A percentile compares a stretch with the other conserved stretches of the same genome.
Evolutionary conservation across 345 rosid genomes (phyloP).

Genomic region (Eutrema heterophyllum): DNA sequence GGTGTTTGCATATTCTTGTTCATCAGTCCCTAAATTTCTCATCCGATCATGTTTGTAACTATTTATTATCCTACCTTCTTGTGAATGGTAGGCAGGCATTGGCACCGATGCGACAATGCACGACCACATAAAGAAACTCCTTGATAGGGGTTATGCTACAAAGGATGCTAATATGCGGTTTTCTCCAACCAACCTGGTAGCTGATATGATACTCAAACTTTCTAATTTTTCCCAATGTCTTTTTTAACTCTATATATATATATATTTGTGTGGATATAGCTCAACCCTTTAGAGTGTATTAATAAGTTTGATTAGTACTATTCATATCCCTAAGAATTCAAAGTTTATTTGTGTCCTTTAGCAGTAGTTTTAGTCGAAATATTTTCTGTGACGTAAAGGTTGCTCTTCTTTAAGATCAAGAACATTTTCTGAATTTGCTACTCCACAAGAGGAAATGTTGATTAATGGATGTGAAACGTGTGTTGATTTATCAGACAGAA

Average conservation of each 20-base stretch:
- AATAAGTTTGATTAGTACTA: neutral
- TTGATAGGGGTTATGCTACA: conserved; percentile 90
- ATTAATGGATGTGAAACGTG: neutral
- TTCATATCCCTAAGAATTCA: neutral
- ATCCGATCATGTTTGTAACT: neutral
- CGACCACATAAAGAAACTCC: conserved; percentile 95
- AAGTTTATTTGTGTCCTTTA: neutral
- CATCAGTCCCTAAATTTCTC: conserved; percentile 1
- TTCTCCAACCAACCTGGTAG: conserved; percentile 90
- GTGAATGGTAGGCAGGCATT: conserved; percentile 69
- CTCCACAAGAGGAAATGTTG: neutral
- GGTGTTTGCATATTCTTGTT: conserved; percentile 8
- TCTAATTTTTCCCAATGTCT: neutral
- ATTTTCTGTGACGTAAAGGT: neutral
- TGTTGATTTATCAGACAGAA: neutral
- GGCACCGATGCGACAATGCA: conserved; percentile 99
- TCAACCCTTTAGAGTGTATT: neutral
- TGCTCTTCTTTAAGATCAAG: neutral
- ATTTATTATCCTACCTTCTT: conserved; percentile 1
- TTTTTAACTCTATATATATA: neutral
- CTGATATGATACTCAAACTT: conserved; percentile 6
- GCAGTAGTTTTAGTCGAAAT: neutral
- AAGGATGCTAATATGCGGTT: conserved; percentile 84
- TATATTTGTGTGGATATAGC: neutral
- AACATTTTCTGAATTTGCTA: neutral